phyloP scores from a whole-genome alignment of 2,329 filamentous ascomycete genomes.

The Sarocladium brachiariae region DNA sequence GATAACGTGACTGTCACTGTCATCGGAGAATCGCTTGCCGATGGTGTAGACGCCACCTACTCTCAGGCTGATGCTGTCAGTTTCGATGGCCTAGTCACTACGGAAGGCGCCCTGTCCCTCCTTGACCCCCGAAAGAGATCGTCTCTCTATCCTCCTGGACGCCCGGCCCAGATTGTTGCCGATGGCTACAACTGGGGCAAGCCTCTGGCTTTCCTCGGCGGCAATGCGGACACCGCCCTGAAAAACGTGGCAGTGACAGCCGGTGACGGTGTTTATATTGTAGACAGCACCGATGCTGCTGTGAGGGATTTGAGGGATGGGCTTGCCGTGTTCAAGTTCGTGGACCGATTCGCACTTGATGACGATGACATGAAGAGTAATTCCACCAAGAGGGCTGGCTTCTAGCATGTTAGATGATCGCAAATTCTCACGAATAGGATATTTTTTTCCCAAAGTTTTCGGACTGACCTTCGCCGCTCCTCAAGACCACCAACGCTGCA shows the following conservation, averaged over 20 bases:
- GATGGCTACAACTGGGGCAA: slow-evolving; percentile 65
- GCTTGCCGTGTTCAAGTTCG: slow-evolving; percentile 58
- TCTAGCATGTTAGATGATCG: background rate
- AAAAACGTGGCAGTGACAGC: slow-evolving; percentile 35
- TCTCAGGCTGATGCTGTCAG: slow-evolving; percentile 53
- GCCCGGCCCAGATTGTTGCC: slow-evolving; percentile 56
- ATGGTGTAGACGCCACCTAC: slow-evolving; percentile 57
- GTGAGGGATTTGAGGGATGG: slow-evolving; percentile 47
- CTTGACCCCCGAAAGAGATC: slow-evolving; percentile 39
- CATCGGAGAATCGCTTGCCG: slow-evolving; percentile 50
- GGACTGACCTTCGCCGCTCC: background rate
- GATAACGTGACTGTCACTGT: slow-evolving; percentile 51
- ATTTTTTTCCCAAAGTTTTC: too few species aligned
- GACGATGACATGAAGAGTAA: slow-evolving; percentile 13
- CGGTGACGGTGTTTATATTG: slow-evolving; percentile 35
- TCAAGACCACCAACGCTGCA: background rate
- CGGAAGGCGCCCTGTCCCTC: slow-evolving; percentile 43
- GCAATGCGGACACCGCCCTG: slow-evolving; percentile 32
- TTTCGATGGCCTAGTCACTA: slow-evolving; percentile 58
- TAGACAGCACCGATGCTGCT: slow-evolving; percentile 28
- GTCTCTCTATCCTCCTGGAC: slow-evolving; percentile 55
- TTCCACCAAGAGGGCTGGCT: background rate
- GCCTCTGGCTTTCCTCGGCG: slow-evolving; percentile 57
- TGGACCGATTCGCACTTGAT: slow-evolving; percentile 56
- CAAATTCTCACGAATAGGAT: too few species aligned